Evolutionary conservation across 345 rosid species (phyloP).

Genomic region (Eucalyptus marginata): DNA sequence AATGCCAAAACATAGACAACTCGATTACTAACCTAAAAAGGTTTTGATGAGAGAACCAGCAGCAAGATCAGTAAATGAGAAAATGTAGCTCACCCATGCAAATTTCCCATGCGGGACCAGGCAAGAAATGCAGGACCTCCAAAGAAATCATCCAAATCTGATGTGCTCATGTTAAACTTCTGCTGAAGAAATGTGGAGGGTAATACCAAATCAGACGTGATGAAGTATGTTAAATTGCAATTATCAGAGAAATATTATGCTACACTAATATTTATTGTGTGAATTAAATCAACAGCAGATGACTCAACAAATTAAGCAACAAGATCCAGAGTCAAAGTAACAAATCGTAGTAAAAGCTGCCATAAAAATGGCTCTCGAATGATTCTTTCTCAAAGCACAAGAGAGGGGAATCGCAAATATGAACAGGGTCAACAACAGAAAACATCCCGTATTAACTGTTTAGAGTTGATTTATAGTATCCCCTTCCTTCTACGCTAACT

Average conservation of each 20-base stretch:
- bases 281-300: neutral
- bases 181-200: slow-evolving; percentile 5
- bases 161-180: slow-evolving; percentile 41
- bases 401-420: neutral
- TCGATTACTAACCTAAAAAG: neutral
- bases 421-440: neutral
- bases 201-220: neutral
- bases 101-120: slow-evolving; percentile 70
- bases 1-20: neutral
- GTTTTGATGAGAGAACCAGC: neutral
- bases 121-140: slow-evolving; percentile 83
- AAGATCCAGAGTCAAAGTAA: neutral
- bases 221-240: neutral
- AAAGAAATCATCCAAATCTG: slow-evolving; percentile 53
- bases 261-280: neutral
- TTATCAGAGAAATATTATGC: neutral
- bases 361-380: neutral
- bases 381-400: neutral
- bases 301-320: neutral
- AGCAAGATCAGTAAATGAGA: neutral
- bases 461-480: neutral
- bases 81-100: slow-evolving; percentile 39
- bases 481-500: neutral
- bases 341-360: neutral
- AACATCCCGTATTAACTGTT: neutral